A percentile compares a stretch with the other conserved stretches of the same genome.
Conservation (phyloP, 371 early-diverging fungal species). For the Lichtheimia ornata region DNA sequence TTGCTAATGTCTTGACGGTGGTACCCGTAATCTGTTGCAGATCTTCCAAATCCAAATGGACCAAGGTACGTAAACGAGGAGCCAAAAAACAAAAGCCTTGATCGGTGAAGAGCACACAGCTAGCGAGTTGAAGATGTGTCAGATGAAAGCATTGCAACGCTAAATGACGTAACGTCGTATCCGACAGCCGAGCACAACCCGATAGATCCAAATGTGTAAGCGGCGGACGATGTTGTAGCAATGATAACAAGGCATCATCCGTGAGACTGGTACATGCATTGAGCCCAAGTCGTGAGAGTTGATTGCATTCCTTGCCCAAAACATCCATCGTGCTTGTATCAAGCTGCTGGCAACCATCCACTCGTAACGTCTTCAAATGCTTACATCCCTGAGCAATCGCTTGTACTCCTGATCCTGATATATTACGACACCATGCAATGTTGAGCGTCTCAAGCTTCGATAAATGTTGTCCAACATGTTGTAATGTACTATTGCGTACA, state of each 20-base stretch:
- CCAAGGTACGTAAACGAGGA: conserved; percentile 38
- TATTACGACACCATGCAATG: conserved; percentile 57
- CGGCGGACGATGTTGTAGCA: conserved; percentile 22
- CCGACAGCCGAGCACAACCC: conserved; percentile 47
- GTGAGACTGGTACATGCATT: conserved; percentile 48
- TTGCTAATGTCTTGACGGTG: conserved; percentile 50
- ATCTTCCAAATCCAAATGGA: conserved; percentile 58
- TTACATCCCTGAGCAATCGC: conserved; percentile 39
- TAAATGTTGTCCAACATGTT: conserved; percentile 32
- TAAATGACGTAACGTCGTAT: conserved; percentile 39
- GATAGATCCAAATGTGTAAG: conserved; percentile 54
- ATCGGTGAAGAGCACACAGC: conserved; percentile 50
- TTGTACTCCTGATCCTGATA: conserved; percentile 47
- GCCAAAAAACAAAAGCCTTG: conserved; percentile 47
- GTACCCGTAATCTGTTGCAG: conserved; percentile 46
- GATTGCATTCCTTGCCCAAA: conserved; percentile 38
- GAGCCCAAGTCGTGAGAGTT: conserved; percentile 48
- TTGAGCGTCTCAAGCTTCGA: conserved; percentile 44
- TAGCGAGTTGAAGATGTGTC: conserved; percentile 54
- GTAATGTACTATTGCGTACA: conserved; percentile 49
- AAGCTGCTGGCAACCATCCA: conserved; percentile 52
- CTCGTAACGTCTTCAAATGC: conserved; percentile 36
- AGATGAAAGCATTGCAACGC: conserved; percentile 33
- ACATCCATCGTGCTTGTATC: conserved; percentile 42
- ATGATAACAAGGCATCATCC: conserved; percentile 39